Evolutionary conservation across 129 eudicot genomes (phyloP).

Genomic region (Apium graveolens): DNA sequence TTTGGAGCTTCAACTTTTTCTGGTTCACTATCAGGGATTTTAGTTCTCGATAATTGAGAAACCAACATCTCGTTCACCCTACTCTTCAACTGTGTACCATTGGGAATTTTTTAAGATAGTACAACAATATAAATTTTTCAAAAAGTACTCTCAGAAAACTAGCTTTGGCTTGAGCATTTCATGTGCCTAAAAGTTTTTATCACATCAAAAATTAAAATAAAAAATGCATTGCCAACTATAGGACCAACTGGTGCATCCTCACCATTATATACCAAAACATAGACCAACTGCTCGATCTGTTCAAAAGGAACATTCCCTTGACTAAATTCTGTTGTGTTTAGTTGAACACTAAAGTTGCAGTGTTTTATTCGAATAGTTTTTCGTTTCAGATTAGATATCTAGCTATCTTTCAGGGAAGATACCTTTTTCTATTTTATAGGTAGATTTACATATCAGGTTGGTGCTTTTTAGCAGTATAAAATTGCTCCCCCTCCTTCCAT

Average conservation of each 20-base stretch:
- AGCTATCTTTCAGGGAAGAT: no score
- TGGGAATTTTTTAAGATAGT: background rate
- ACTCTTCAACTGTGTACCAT: conserved; percentile 46
- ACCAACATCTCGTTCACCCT: conserved; percentile 66
- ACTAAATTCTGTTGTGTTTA: background rate
- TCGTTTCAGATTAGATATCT: no score
- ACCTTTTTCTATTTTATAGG: no score
- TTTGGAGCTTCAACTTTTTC: conserved; percentile 15
- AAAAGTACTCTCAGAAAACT: background rate
- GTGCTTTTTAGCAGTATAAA: no score
- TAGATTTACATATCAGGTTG: no score
- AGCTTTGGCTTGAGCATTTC: background rate
- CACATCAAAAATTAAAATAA: no score
- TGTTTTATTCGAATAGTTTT: no score
- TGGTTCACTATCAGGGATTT: conserved; percentile 21
- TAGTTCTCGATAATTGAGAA: conserved; percentile 49
- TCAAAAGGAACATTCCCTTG: background rate
- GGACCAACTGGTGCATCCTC: background rate
- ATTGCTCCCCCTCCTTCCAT: no score
- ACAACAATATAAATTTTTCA: background rate
- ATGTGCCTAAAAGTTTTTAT: background rate
- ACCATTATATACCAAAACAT: background rate
- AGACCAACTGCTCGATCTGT: background rate
- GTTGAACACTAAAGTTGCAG: no score
- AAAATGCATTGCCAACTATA: background rate